phyloP scores from a whole-genome alignment of 495 filamentous ascomycete genomes.

The Physcia stellaris region DNA sequence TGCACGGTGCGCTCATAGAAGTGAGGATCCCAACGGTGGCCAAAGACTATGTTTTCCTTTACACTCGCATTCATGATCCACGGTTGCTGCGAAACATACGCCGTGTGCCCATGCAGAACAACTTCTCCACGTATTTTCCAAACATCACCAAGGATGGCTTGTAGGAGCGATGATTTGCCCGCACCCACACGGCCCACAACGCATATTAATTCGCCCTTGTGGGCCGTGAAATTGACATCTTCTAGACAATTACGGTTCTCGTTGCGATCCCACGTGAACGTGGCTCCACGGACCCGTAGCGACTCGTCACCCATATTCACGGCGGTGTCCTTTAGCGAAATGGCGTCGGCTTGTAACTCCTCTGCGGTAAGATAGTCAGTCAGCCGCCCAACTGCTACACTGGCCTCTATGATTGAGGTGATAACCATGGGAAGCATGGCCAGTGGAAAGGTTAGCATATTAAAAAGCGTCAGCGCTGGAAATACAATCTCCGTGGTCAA shows the following conservation, averaged over 20 bases:
- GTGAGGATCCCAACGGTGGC: slow-evolving; percentile 81
- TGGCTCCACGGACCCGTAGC: slow-evolving; percentile 65
- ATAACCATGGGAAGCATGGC: slow-evolving; percentile 96
- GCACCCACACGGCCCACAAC: slow-evolving; percentile 89
- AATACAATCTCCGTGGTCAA: slow-evolving; percentile 93
- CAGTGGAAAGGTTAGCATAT: slow-evolving; percentile 87
- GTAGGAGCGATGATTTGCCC: slow-evolving; percentile 87
- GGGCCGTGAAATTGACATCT: slow-evolving; percentile 74
- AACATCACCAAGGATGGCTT: slow-evolving; percentile 76
- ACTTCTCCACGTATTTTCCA: slow-evolving; percentile 85
- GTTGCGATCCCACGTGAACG: slow-evolving; percentile 90
- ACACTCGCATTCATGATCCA: slow-evolving; percentile 99
- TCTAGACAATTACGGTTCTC: slow-evolving; percentile 44
- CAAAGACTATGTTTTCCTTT: slow-evolving; percentile 93
- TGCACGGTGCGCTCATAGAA: slow-evolving; percentile 94
- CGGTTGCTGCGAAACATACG: slow-evolving; percentile 81
- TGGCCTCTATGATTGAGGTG: slow-evolving; percentile 90
- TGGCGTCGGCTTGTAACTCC: slow-evolving; percentile 78
- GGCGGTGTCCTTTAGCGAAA: slow-evolving; percentile 51
- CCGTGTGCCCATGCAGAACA: slow-evolving; percentile 60
- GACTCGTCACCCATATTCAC: slow-evolving; percentile 69
- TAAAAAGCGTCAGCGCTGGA: slow-evolving; percentile 83
- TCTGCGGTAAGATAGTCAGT: slow-evolving; percentile 78
- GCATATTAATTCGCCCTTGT: slow-evolving; percentile 85
- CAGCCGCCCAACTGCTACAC: slow-evolving; percentile 75